Conservation (phyloP, 2,329 filamentous ascomycete species). For the Ascochyta lentis region DNA sequence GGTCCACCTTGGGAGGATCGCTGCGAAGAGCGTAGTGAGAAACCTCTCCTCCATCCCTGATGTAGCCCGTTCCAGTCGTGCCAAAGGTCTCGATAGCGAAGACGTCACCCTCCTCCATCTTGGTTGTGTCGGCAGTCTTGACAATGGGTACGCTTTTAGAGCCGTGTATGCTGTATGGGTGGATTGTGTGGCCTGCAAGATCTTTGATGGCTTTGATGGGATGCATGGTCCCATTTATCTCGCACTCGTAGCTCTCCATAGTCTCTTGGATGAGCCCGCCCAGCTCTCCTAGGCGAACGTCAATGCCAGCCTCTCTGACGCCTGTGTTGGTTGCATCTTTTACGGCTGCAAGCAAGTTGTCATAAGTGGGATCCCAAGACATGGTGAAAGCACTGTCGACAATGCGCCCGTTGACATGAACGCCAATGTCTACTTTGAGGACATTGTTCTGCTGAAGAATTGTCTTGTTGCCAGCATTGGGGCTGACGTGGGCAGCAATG, state of each 20-base stretch:
- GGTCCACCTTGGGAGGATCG: slow-evolving; percentile 72
- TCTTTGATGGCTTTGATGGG: slow-evolving; percentile 85
- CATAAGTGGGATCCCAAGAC: slow-evolving; percentile 70
- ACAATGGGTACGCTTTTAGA: slow-evolving; percentile 92
- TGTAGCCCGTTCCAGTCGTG: slow-evolving; percentile 85
- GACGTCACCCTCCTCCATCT: slow-evolving; percentile 96
- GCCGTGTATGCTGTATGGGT: slow-evolving; percentile 88
- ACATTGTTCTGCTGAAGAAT: slow-evolving; percentile 76
- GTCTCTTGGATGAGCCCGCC: slow-evolving; percentile 83
- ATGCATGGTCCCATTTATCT: slow-evolving; percentile 76
- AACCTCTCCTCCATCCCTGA: slow-evolving; percentile 74
- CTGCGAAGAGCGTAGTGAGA: slow-evolving; percentile 71
- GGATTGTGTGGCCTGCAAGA: slow-evolving; percentile 89
- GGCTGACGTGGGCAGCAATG: slow-evolving; percentile 83
- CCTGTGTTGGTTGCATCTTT: slow-evolving; percentile 75
- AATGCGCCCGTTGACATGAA: slow-evolving; percentile 73
- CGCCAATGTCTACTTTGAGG: slow-evolving; percentile 74
- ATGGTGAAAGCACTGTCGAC: slow-evolving; percentile 76
- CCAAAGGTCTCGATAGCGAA: slow-evolving; percentile 98
- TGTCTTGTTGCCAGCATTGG: slow-evolving; percentile 85
- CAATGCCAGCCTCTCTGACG: slow-evolving; percentile 86
- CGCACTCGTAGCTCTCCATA: slow-evolving; percentile 91
- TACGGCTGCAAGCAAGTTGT: slow-evolving; percentile 69
- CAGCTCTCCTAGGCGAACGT: slow-evolving; percentile 84
- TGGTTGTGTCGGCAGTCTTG: slow-evolving; percentile 81